A percentile compares a stretch with the other conserved stretches of the same genome.
These are phyloP conservation scores for Populus ilicifolia DNA, from an alignment of 345 rosid species.

Conservation along the genomic window DNA sequence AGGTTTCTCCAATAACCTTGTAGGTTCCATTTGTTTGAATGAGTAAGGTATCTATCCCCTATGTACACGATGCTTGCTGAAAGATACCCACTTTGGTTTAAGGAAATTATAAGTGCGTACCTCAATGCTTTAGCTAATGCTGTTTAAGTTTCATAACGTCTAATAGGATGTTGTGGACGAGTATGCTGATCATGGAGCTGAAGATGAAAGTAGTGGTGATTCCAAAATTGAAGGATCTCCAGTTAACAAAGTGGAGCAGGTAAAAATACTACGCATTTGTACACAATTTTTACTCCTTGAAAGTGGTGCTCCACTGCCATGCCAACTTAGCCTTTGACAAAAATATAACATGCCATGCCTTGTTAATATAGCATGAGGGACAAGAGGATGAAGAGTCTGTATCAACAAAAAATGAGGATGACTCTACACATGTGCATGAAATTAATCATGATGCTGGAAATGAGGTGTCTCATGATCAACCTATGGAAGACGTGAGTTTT, in stretches of 20 bases:
- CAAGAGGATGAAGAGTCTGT: constrained; percentile 31
- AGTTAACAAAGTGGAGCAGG: constrained; percentile 31
- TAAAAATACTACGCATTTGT: constrained; percentile 12
- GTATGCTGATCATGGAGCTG: constrained; percentile 28
- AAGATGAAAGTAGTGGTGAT: constrained; percentile 29
- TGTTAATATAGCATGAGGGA: constrained; percentile 36
- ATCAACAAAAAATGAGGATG: constrained; percentile 36
- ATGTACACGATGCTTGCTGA: neutral
- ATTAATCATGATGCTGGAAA: constrained; percentile 31
- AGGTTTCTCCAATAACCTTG: neutral
- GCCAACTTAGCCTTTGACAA: neutral
- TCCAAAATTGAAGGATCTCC: constrained; percentile 32
- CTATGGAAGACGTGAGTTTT: constrained; percentile 33
- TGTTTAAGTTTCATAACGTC: neutral
- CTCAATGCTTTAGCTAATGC: neutral
- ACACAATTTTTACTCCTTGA: neutral
- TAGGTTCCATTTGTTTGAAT: neutral
- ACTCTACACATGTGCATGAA: constrained; percentile 34
- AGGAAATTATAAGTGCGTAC: neutral
- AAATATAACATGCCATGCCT: constrained; percentile 10
- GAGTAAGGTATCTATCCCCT: neutral
- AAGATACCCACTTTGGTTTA: neutral
- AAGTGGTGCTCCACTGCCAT: neutral
- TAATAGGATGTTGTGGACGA: constrained; percentile 29
- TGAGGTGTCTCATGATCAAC: constrained; percentile 38